Evolutionary conservation across 805 yeast species (phyloP).

Genomic region (Yamadazyma paraphyllophila): DNA sequence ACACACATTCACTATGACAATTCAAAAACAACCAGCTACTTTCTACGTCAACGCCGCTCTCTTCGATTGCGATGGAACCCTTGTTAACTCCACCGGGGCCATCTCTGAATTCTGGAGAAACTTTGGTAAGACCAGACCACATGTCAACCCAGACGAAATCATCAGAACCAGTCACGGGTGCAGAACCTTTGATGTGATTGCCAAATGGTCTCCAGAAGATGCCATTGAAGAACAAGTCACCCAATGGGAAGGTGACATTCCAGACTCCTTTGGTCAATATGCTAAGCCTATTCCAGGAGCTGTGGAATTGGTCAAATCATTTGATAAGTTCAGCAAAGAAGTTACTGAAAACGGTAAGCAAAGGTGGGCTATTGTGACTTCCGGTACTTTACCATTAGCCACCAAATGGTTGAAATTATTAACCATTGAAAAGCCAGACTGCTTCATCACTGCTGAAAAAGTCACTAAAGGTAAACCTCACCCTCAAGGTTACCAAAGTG

Average conservation of each 20-base stretch:
- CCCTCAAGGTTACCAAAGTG: slow-evolving; percentile 76
- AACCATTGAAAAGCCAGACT: slow-evolving; percentile 59
- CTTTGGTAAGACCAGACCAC: slow-evolving; percentile 64
- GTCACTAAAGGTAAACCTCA: slow-evolving; percentile 81
- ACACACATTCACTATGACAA: slow-evolving; percentile 24
- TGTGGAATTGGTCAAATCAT: slow-evolving; percentile 53
- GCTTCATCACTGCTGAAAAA: slow-evolving; percentile 79
- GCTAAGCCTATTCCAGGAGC: slow-evolving; percentile 80
- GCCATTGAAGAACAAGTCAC: slow-evolving; percentile 65
- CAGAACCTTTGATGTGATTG: slow-evolving; percentile 76
- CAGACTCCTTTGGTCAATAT: slow-evolving; percentile 66
- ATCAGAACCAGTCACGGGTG: slow-evolving; percentile 79
- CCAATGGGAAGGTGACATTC: slow-evolving; percentile 66
- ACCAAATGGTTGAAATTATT: slow-evolving; percentile 73
- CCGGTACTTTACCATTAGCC: slow-evolving; percentile 78
- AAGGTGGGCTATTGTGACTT: slow-evolving; percentile 86
- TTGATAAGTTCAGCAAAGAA: slow-evolving; percentile 48
- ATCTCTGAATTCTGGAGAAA: slow-evolving; percentile 82
- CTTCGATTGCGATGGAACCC: slow-evolving; percentile 86
- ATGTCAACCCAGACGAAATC: slow-evolving; percentile 66
- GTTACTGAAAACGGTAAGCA: slow-evolving; percentile 41
- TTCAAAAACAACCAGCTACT: slow-evolving; percentile 41
- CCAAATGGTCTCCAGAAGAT: slow-evolving; percentile 70
- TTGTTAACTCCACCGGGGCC: slow-evolving; percentile 79
- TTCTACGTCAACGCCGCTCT: slow-evolving; percentile 49